Percentiles rank a stretch among this genome's conserved stretches.
phyloP scores from a whole-genome alignment of 2,329 filamentous ascomycete genomes.

The Monosporascus sp. region DNA sequence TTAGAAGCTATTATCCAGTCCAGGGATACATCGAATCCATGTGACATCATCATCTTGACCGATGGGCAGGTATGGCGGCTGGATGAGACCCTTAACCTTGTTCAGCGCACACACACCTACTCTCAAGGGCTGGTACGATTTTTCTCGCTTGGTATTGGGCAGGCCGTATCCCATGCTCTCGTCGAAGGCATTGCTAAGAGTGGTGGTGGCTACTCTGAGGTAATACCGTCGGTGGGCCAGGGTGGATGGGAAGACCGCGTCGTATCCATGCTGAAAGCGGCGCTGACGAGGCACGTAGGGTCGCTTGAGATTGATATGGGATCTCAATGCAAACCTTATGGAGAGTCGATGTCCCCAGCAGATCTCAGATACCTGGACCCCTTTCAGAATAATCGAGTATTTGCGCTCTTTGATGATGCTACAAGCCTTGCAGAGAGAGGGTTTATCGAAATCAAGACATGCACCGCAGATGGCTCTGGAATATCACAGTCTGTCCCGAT shows the following conservation, averaged over 20 bases:
- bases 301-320: slow-evolving; percentile 2
- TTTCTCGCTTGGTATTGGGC: slow-evolving; percentile 53
- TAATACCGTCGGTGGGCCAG: slow-evolving; percentile 9
- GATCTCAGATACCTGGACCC: slow-evolving; percentile 3
- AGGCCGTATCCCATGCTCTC: slow-evolving; percentile 47
- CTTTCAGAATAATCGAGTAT: slow-evolving; percentile 7
- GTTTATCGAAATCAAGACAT: no score
- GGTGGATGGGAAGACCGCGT: slow-evolving; percentile 10
- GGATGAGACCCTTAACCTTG: slow-evolving; percentile 38
- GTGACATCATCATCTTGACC: slow-evolving; percentile 49
- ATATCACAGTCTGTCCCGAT: neutral
- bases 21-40: slow-evolving; percentile 34
- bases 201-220: slow-evolving; percentile 48
- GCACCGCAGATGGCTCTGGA: neutral
- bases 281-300: slow-evolving; percentile 5
- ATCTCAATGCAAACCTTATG: neutral
- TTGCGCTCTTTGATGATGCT: slow-evolving; percentile 3
- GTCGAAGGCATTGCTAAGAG: slow-evolving; percentile 54
- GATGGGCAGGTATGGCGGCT: slow-evolving; percentile 52
- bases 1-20: slow-evolving; percentile 39
- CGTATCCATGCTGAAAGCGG: slow-evolving; percentile 12
- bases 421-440: no score
- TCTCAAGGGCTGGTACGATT: slow-evolving; percentile 43
- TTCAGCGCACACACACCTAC: slow-evolving; percentile 36
- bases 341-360: slow-evolving; percentile 4